Evolutionary conservation across 129 eudicot species (phyloP).

Genomic region (Ambrosia artemisiifolia): DNA sequence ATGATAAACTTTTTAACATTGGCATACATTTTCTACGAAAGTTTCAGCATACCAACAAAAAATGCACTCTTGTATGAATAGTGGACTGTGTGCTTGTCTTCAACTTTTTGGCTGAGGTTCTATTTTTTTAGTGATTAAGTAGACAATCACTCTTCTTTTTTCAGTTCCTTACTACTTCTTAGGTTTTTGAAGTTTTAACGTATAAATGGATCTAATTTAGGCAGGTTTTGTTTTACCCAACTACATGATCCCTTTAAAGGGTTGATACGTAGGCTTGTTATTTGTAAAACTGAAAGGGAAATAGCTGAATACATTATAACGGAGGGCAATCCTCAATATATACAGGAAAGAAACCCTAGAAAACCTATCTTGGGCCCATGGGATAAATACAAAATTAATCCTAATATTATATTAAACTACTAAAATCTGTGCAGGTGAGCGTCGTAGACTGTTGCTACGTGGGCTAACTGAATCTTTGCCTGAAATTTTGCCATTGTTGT

Average conservation of each 20-base stretch:
- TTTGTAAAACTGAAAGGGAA: not conserved
- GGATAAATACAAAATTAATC: too few relatives aligned
- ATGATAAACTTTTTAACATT: not conserved
- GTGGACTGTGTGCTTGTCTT: not conserved
- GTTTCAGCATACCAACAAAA: not conserved
- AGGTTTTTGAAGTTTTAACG: conserved; percentile 1
- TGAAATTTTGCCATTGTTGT: conserved; percentile 77
- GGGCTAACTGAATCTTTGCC: conserved; percentile 85
- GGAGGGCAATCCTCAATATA: too few relatives aligned
- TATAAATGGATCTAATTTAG: not conserved
- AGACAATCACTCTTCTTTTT: conserved; percentile 7
- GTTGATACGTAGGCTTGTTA: not conserved
- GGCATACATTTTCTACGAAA: not conserved
- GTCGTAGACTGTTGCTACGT: conserved; percentile 85
- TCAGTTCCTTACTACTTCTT: not conserved
- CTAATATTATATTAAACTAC: too few relatives aligned
- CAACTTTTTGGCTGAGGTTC: conserved; percentile 2
- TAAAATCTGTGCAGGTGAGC: conserved; percentile 59
- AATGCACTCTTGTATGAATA: not conserved
- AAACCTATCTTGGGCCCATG: too few relatives aligned
- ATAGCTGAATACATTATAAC: too few relatives aligned
- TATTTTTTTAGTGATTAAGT: conserved; percentile 4
- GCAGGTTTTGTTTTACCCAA: conserved; percentile 8
- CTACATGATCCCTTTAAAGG: conserved; percentile 4
- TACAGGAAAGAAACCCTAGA: too few relatives aligned